Evolutionary conservation across 768 basidiomycete species (phyloP).

Genomic region (Tylopilus felleus): DNA sequence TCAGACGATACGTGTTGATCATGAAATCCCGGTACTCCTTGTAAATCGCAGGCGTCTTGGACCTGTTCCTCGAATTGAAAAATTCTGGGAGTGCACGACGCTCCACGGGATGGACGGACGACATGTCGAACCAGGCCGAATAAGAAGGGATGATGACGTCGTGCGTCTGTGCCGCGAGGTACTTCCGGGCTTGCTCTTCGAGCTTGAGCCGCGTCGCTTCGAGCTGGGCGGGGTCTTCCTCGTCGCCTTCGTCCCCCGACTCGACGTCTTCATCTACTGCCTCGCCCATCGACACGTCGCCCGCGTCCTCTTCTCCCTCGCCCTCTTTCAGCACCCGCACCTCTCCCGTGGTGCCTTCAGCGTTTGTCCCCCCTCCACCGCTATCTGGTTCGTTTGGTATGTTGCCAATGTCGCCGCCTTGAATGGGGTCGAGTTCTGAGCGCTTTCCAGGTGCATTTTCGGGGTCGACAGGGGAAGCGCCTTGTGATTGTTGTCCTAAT

Average conservation of each 20-base stretch:
- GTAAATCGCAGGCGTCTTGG: conserved; percentile 95
- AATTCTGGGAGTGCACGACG: conserved; percentile 93
- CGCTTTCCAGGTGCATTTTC: conserved; percentile 82
- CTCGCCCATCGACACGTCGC: conserved; percentile 80
- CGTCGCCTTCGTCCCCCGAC: conserved; percentile 78
- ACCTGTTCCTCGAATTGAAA: conserved; percentile 92
- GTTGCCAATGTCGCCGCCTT: conserved; percentile 76
- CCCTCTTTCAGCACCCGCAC: conserved; percentile 43
- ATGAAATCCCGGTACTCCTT: conserved; percentile 99
- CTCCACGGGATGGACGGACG: conserved; percentile 89
- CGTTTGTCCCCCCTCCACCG: conserved; percentile 9
- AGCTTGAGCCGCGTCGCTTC: conserved; percentile 76
- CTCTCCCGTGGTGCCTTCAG: conserved; percentile 29
- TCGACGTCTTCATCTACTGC: conserved; percentile 73
- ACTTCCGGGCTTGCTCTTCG: conserved; percentile 87
- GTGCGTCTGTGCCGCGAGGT: conserved; percentile 96
- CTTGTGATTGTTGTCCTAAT: conserved; percentile 47
- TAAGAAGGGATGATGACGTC: conserved; percentile 97
- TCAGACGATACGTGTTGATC: conserved; percentile 95
- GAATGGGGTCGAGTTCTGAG: conserved; percentile 81
- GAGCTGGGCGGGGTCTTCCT: conserved; percentile 80
- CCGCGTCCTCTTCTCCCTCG: conserved; percentile 66
- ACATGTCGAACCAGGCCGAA: conserved; percentile 97
- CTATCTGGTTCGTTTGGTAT: conserved; percentile 42
- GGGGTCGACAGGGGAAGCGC: conserved; percentile 73